phyloP scores from a whole-genome alignment of 768 basidiomycete species.

The Daedaleopsis sinensis region DNA sequence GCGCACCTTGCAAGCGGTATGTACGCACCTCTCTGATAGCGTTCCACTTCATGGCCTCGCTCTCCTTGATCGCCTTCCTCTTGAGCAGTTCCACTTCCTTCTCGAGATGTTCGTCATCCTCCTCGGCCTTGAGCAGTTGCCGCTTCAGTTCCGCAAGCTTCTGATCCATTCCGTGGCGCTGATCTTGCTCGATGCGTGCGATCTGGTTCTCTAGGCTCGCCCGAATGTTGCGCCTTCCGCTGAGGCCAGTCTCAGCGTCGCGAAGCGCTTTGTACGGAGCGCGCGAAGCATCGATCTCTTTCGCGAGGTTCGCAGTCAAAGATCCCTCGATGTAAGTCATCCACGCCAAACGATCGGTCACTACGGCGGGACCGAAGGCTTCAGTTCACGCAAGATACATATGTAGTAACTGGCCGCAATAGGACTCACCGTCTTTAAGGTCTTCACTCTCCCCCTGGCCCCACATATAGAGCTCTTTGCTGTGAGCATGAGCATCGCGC shows the following conservation, averaged over 20 bases:
- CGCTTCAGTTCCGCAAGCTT: slow-evolving; percentile 71
- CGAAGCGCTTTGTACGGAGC: slow-evolving; percentile 71
- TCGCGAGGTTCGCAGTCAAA: slow-evolving; percentile 60
- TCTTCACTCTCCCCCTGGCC: slow-evolving; percentile 73
- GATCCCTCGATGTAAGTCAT: slow-evolving; percentile 78
- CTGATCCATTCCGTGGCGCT: slow-evolving; percentile 64
- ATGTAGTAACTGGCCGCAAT: slow-evolving; percentile 2
- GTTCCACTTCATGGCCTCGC: slow-evolving; percentile 78
- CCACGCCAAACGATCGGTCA: slow-evolving; percentile 81
- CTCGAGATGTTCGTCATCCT: slow-evolving; percentile 66
- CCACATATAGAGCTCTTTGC: slow-evolving; percentile 88
- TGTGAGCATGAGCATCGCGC: slow-evolving; percentile 68
- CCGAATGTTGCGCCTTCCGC: slow-evolving; percentile 65
- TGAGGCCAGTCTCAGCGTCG: slow-evolving; percentile 63
- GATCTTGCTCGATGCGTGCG: slow-evolving; percentile 63
- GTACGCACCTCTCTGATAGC: slow-evolving; percentile 72
- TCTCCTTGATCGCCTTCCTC: slow-evolving; percentile 75
- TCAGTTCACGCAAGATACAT: slow-evolving; percentile 8
- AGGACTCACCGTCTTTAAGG: slow-evolving; percentile 68
- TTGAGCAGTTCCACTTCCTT: slow-evolving; percentile 72
- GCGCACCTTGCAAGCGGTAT: slow-evolving; percentile 1
- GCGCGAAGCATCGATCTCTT: slow-evolving; percentile 66
- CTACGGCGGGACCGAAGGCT: slow-evolving; percentile 36
- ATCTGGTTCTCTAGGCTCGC: slow-evolving; percentile 62
- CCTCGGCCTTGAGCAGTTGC: slow-evolving; percentile 66